A percentile compares a stretch with the other conserved stretches of the same genome.
Evolutionary conservation across 2,329 filamentous ascomycete species (phyloP).

Genomic region (Curvularia eragrostidis): DNA sequence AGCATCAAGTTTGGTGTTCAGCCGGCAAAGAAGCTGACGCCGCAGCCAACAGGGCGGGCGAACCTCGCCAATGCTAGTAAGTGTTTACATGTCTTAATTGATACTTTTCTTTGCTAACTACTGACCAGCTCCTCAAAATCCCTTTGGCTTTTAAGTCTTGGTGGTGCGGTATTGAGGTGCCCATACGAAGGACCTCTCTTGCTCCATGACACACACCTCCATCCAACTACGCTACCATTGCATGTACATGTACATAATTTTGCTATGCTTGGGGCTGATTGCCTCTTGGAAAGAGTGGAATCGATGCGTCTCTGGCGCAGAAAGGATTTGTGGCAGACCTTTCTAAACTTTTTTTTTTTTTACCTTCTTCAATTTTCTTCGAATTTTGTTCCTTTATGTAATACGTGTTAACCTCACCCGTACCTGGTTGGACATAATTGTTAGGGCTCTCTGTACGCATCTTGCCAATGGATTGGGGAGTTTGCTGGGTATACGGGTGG

Average conservation of each 20-base stretch:
- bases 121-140: conserved; percentile 70
- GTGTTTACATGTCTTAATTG: conserved; percentile 54
- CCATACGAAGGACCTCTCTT: not conserved
- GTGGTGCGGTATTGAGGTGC: not conserved
- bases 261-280: not conserved
- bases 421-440: not conserved
- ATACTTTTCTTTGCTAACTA: conserved; percentile 11
- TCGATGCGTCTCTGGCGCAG: not conserved
- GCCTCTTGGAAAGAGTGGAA: not conserved
- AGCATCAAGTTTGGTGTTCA: conserved; percentile 87
- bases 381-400: not conserved
- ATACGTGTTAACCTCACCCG: not conserved
- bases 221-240: conserved; percentile 4
- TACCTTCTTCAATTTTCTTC: not conserved
- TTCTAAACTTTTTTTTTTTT: not conserved
- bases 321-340: not conserved
- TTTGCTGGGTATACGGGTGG: not conserved
- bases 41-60: conserved; percentile 89
- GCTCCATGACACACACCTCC: not conserved
- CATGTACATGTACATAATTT: conserved; percentile 24
- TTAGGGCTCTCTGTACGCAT: not conserved
- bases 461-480: not conserved
- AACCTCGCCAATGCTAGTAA: conserved; percentile 96
- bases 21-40: conserved; percentile 74
- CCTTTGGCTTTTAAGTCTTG: conserved; percentile 68